A percentile compares a stretch with the other conserved stretches of the same genome.
Conservation (phyloP, 2,329 filamentous ascomycete genomes). For the Venturia aucupariae region DNA sequence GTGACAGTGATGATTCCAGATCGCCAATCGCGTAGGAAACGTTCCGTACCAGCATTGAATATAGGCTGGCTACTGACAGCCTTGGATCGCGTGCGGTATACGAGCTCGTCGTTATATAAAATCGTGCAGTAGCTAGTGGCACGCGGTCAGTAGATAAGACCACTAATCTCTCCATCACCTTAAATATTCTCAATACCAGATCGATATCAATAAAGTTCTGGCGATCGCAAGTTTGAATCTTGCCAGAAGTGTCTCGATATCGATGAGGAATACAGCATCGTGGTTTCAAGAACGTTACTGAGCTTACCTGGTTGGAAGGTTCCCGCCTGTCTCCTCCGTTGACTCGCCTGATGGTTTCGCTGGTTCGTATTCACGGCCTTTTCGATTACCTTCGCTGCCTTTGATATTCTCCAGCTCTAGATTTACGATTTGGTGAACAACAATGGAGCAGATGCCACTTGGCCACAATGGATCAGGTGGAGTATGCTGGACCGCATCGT, state of each 20-base stretch:
- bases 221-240: not conserved
- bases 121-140: constrained; percentile 80
- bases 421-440: constrained; percentile 92
- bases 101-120: constrained; percentile 70
- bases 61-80: constrained; percentile 91
- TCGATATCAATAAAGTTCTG: not conserved
- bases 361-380: constrained; percentile 80
- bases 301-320: constrained; percentile 53
- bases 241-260: not conserved
- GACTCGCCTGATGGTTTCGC: constrained; percentile 76
- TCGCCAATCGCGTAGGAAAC: constrained; percentile 88
- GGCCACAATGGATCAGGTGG: constrained; percentile 96
- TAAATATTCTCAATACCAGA: not conserved
- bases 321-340: constrained; percentile 71
- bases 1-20: constrained; percentile 78
- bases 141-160: not conserved
- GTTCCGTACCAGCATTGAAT: constrained; percentile 92
- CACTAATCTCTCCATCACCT: constrained; percentile 27
- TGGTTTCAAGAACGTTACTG: constrained; percentile 56
- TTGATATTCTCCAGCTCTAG: constrained; percentile 87
- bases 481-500: constrained; percentile 80
- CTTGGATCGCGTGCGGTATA: constrained; percentile 92
- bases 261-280: not conserved
- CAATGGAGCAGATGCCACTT: constrained; percentile 73
- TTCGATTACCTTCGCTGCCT: constrained; percentile 70